Conservation (phyloP, 768 basidiomycete genomes). For the Tricholoma sp. region DNA sequence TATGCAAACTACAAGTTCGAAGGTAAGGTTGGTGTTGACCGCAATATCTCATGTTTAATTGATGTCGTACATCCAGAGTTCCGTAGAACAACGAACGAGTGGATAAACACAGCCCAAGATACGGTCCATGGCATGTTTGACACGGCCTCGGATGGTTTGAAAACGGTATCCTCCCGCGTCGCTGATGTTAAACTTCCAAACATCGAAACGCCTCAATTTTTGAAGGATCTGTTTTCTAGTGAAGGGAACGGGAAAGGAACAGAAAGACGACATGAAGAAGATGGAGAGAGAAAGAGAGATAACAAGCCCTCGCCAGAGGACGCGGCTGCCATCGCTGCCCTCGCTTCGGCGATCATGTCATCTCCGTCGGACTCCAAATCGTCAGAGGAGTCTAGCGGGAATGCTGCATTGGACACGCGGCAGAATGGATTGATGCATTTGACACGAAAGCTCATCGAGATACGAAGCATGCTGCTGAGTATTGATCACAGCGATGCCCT, state of each 20-base stretch:
- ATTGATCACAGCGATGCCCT: slow-evolving; percentile 95
- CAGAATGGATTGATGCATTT: slow-evolving; percentile 90
- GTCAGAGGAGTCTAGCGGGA: slow-evolving; percentile 26
- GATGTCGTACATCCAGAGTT: slow-evolving; percentile 48
- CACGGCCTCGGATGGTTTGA: slow-evolving; percentile 45
- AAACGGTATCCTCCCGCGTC: slow-evolving; percentile 51
- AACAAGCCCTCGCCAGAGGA: slow-evolving; percentile 51
- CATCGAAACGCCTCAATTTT: slow-evolving; percentile 56
- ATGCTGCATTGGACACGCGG: slow-evolving; percentile 33
- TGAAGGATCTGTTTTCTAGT: slow-evolving; percentile 55
- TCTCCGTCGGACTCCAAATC: slow-evolving; percentile 62
- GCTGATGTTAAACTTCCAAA: slow-evolving; percentile 53
- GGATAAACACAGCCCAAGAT: slow-evolving; percentile 62
- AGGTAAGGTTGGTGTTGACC: slow-evolving; percentile 44
- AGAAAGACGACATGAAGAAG: slow-evolving; percentile 24
- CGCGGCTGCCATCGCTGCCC: slow-evolving; percentile 62
- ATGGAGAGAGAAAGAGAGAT: slow-evolving; percentile 27
- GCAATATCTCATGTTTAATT: neutral
- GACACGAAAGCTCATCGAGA: slow-evolving; percentile 93
- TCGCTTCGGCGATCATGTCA: slow-evolving; percentile 74
- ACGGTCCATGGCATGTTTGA: slow-evolving; percentile 66
- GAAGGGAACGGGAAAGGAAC: slow-evolving; percentile 26
- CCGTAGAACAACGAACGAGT: slow-evolving; percentile 59
- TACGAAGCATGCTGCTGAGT: slow-evolving; percentile 88
- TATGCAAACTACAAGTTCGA: slow-evolving; percentile 98